Conservation (phyloP, 306 rosid genomes). For the Trifolium repens region DNA sequence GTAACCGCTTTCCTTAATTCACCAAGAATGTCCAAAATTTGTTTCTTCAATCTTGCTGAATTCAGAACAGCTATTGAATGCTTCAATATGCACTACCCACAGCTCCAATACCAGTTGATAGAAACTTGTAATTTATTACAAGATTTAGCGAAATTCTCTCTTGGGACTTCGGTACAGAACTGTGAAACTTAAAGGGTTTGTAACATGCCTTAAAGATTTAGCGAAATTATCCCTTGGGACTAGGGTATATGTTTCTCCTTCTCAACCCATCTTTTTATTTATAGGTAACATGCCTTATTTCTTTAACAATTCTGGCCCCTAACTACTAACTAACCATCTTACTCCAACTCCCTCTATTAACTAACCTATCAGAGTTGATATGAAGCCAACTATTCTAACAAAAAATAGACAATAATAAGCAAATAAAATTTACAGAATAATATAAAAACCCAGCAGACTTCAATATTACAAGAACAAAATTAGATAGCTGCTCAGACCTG, state of each 20-base stretch:
- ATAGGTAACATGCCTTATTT: constrained; percentile 5
- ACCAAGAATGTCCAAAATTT: constrained; percentile 4
- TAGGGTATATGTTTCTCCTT: background rate
- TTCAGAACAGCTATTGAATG: background rate
- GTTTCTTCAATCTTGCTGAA: background rate
- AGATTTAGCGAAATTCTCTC: background rate
- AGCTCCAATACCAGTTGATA: background rate
- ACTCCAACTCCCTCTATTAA: constrained; percentile 11
- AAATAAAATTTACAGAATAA: constrained; percentile 18
- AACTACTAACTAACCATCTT: background rate
- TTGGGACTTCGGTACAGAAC: background rate
- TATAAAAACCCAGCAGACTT: constrained; percentile 11
- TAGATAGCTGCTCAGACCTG: constrained; percentile 67
- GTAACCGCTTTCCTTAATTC: constrained; percentile 2
- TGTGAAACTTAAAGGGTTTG: background rate
- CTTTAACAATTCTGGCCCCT: background rate
- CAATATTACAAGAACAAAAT: constrained; percentile 27
- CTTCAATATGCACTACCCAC: constrained; percentile 11
- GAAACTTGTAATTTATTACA: background rate
- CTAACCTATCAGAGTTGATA: background rate
- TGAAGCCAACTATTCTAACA: constrained; percentile 29
- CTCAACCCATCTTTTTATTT: background rate
- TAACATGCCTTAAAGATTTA: too few species aligned
- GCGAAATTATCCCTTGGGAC: too few species aligned
- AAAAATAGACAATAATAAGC: constrained; percentile 14